A percentile compares a stretch with the other conserved stretches of the same genome.
phyloP scores from a whole-genome alignment of 23 red algal genomes.

The Chondrus crispus region DNA sequence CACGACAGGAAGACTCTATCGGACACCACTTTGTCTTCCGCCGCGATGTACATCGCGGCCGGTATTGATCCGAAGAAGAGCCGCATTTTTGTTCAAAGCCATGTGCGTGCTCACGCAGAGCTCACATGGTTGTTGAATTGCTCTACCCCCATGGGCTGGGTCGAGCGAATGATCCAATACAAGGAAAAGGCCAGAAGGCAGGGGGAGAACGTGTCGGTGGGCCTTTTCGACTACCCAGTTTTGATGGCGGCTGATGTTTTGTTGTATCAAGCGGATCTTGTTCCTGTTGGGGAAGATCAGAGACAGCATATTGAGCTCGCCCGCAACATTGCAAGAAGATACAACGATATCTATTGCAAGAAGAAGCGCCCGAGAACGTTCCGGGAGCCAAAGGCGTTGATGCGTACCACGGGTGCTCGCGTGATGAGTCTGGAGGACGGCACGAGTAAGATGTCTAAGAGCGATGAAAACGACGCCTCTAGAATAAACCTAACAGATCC shows the following conservation, averaged over 20 bases:
- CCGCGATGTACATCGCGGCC: slow-evolving; percentile 91
- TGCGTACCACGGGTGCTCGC: slow-evolving; percentile 62
- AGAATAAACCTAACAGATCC: slow-evolving; percentile 94
- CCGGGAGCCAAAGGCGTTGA: slow-evolving; percentile 83
- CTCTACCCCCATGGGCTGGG: slow-evolving; percentile 89
- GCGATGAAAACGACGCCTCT: slow-evolving; percentile 72
- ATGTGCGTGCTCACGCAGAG: slow-evolving; percentile 93
- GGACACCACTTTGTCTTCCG: slow-evolving; percentile 64
- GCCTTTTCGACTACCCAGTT: slow-evolving; percentile 94
- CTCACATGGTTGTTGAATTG: slow-evolving; percentile 99
- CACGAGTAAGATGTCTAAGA: slow-evolving; percentile 98
- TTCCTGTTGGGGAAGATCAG: slow-evolving; percentile 99
- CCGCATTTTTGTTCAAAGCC: slow-evolving; percentile 93
- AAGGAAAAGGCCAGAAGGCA: slow-evolving; percentile 80
- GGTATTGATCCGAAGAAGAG: slow-evolving; percentile 87
- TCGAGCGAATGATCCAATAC: slow-evolving; percentile 96
- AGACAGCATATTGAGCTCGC: slow-evolving; percentile 96
- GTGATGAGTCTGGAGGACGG: slow-evolving; percentile 97
- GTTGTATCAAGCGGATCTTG: slow-evolving; percentile 91
- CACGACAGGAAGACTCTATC: slow-evolving; percentile 72
- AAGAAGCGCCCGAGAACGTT: slow-evolving; percentile 66
- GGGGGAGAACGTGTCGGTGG: slow-evolving; percentile 81
- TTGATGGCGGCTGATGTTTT: slow-evolving; percentile 98
- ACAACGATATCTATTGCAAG: slow-evolving; percentile 86
- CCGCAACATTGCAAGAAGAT: slow-evolving; percentile 80